These are phyloP conservation scores for Miamiensis avidus DNA, from an alignment of 169 alveolate genomes.

Conservation along the genomic window DNA sequence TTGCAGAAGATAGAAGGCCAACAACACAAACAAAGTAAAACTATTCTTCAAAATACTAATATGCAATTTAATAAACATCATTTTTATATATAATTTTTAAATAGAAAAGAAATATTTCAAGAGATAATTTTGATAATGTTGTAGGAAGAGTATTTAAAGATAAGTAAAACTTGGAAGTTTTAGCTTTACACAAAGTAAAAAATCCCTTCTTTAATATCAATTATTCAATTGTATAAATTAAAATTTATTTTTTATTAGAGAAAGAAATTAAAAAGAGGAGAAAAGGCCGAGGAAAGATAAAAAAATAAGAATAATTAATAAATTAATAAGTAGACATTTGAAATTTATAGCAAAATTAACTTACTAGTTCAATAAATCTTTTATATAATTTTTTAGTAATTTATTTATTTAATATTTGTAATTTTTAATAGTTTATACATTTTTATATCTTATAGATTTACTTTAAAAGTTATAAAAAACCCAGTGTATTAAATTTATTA, in stretches of 20 bases:
- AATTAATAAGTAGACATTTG: too few relatives aligned
- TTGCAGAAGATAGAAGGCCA: constrained; percentile 65
- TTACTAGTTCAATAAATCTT: too few relatives aligned
- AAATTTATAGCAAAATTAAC: too few relatives aligned
- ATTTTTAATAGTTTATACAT: too few relatives aligned
- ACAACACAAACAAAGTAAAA: constrained; percentile 34
- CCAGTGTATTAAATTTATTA: too few relatives aligned
- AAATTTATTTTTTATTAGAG: background rate
- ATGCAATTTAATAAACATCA: background rate
- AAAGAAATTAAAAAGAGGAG: background rate
- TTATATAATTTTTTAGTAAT: too few relatives aligned
- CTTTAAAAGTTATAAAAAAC: too few relatives aligned
- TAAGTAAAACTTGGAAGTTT: constrained; percentile 62
- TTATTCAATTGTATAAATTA: background rate
- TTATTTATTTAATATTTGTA: too few relatives aligned
- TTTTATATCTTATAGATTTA: too few relatives aligned
- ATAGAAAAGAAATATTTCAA: constrained; percentile 55
- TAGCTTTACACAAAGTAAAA: constrained; percentile 65
- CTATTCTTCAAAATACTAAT: background rate
- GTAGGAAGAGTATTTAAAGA: constrained; percentile 67
- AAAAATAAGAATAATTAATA: too few relatives aligned
- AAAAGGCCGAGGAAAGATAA: background rate
- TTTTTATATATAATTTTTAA: background rate
- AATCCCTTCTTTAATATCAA: background rate
- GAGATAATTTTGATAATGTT: constrained; percentile 66